Evolutionary conservation across 2,329 filamentous ascomycete genomes (phyloP), one percentile per base, ranked within the genome.

Genomic region (Sporothrix variecibatus): DNA sequence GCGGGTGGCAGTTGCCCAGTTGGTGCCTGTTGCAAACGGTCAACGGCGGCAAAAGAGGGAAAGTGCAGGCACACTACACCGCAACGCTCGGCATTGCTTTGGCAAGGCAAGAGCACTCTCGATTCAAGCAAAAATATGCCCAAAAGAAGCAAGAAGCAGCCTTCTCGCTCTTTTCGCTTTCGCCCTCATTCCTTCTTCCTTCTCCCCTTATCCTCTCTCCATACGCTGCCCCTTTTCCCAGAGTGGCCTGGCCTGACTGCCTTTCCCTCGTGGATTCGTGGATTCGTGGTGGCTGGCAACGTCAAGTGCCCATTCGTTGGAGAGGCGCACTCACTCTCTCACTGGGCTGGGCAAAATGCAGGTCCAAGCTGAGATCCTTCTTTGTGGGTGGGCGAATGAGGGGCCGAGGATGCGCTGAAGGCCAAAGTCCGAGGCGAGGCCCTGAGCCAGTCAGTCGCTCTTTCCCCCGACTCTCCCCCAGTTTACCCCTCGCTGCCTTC

Each of bases 141-240:
- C 64, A 49, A 49, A 68, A 31, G 40, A 68, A 51, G 65, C 26
- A 68, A 23, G 17, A n/a, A n/a, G 46, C 23, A 51, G 65, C 26
- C 26, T 23, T 34, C 7, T 49, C 12, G 60, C 17, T 53, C 49
- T 3, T 17, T 31, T 31, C n/a, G n/a, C n/a, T n/a, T n/a, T n/a
- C n/a, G n/a, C n/a, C n/a, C n/a, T n/a, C 53, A 15, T 58, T 34
- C 15, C 20, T 60, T 60, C 15, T 28, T 60, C 31, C 17, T 1
- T 17, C 9, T n/a, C n/a, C n/a, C n/a, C n/a, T n/a, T n/a, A n/a
- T n/a, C n/a, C n/a, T 20, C 26, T 3, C n/a, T 56, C 53, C 8
- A 23, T n/a, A 31, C 6, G 17, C 17, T 38, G 7, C 49, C 49
- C 49, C 49, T 53, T 43, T 53, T 23, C 49, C n/a, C 7, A 20